Conservation (phyloP, 495 filamentous ascomycete genomes). For the Daldinia bambusicola region DNA sequence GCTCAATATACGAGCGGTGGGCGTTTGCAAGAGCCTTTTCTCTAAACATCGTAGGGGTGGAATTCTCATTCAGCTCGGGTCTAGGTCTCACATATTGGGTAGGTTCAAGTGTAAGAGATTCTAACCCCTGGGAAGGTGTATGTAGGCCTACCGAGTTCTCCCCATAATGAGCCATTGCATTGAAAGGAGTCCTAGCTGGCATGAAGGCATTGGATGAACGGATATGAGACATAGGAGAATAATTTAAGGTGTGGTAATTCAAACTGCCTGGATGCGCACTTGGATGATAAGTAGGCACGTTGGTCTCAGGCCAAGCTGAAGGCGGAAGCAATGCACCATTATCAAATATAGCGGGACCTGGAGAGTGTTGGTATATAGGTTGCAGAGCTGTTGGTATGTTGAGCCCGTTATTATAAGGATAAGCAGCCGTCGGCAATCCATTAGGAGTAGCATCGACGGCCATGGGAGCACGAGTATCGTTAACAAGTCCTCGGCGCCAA, state of each 20-base stretch:
- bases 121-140: slow-evolving; percentile 50
- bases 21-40: slow-evolving; percentile 87
- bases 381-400: slow-evolving; percentile 75
- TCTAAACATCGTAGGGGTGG: slow-evolving; percentile 71
- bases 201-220: slow-evolving; percentile 37
- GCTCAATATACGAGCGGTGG: slow-evolving; percentile 86
- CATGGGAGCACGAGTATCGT: slow-evolving; percentile 33
- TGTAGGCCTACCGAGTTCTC: slow-evolving; percentile 35
- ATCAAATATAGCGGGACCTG: slow-evolving; percentile 79
- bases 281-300: slow-evolving; percentile 56
- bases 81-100: slow-evolving; percentile 27
- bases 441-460: slow-evolving; percentile 39
- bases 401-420: slow-evolving; percentile 55
- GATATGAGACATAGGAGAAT: slow-evolving; percentile 36
- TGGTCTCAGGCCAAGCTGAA: slow-evolving; percentile 81
- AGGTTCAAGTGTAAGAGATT: slow-evolving; percentile 53
- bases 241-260: slow-evolving; percentile 31
- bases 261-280: slow-evolving; percentile 27
- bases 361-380: slow-evolving; percentile 73
- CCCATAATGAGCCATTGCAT: slow-evolving; percentile 36
- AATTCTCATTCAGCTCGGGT: slow-evolving; percentile 37
- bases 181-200: slow-evolving; percentile 38
- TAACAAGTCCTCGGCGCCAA: slow-evolving; percentile 38
- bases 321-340: slow-evolving; percentile 74
- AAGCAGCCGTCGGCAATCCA: slow-evolving; percentile 42